Evolutionary conservation across 2,329 filamentous ascomycete species (phyloP), one percentile per base, ranked within the genome.

Genomic region (Fusarium decemcellulare): DNA sequence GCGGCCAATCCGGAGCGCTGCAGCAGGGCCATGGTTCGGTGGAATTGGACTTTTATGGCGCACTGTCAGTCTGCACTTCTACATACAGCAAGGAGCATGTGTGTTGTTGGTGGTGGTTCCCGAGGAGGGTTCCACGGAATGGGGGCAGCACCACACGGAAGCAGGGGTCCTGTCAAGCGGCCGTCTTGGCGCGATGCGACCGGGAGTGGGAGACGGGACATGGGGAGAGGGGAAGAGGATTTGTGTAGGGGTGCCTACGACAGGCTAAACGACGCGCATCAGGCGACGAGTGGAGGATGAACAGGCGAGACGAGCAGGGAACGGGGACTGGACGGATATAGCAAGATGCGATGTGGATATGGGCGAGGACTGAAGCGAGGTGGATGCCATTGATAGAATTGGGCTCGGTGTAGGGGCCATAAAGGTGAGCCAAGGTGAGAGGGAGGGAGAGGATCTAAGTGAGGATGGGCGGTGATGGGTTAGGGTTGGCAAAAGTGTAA

Each of bases 1-100:
- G 73, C 53, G 12, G 68, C 72, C 37, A 74, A 65, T 63, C 69
- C 70, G 27, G 75, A 65, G 12, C 71, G 74, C 23, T 71, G 73
- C 15, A 78, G 56, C 30, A 77, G 48, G 39, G 70, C 30, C 76
- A 78, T 78, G 56, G 8, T 43, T 56, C 23, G 11, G 15, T 40
- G 14, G 29, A 27, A 30, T 61, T 15, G 37, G 59, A 40, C 32
- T 59, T 62, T 68, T 68, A 37, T 46, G 12, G 8, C 34, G 42
- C n/a, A 16, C 32, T 46, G 59, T 74, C 32, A 74, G 61, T 51
- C 63, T 59, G 34, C 48, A 40, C 11, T 8, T 44, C 18, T 8
- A 32, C n/a, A n/a, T 29, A 15, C 48, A 8, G 16, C 18, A 23
- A 23, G 18, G 18, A 23, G 18, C 37, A 43, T 18, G 18, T 32